phyloP scores from a whole-genome alignment of 2,329 filamentous ascomycete species.

The Fusarium sp. region DNA sequence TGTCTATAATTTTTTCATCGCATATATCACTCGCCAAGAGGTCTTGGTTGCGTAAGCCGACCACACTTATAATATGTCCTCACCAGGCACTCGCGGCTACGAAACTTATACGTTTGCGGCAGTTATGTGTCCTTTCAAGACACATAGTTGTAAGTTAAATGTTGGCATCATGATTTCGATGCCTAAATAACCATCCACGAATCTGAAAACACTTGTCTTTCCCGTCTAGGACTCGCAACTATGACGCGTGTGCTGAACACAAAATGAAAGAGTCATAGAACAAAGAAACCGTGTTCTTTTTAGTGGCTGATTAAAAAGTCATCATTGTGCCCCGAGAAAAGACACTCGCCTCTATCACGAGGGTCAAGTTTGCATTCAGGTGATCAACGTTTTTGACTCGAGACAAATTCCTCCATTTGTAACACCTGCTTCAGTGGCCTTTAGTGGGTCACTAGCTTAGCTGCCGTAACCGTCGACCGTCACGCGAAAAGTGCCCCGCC shows the following conservation, averaged over 20 bases:
- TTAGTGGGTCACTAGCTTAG: constrained; percentile 21
- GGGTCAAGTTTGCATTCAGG: constrained; percentile 17
- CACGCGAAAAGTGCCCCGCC: constrained; percentile 31
- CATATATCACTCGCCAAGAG: not conserved
- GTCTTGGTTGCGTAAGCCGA: not conserved
- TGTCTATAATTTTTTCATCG: not conserved
- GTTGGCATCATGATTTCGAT: not conserved
- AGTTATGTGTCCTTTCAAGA: not conserved
- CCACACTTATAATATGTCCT: not conserved
- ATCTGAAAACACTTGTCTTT: constrained; percentile 18
- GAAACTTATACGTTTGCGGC: not conserved
- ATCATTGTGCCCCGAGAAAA: not conserved
- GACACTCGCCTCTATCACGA: constrained; percentile 22
- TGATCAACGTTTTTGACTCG: constrained; percentile 14
- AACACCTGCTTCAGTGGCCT: not conserved
- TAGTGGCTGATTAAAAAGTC: not conserved
- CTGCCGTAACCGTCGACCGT: constrained; percentile 15
- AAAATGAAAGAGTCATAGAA: not conserved
- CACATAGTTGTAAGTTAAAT: not conserved
- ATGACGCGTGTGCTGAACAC: constrained; percentile 1
- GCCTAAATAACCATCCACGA: constrained; percentile 4
- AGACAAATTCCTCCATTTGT: constrained; percentile 7
- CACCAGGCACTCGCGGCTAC: not conserved
- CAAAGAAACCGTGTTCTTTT: constrained; percentile 16
- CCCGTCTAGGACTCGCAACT: not conserved